These are phyloP conservation scores for Plectosphaerella plurivora DNA, from an alignment of 2,329 filamentous ascomycete genomes.

Conservation along the genomic window DNA sequence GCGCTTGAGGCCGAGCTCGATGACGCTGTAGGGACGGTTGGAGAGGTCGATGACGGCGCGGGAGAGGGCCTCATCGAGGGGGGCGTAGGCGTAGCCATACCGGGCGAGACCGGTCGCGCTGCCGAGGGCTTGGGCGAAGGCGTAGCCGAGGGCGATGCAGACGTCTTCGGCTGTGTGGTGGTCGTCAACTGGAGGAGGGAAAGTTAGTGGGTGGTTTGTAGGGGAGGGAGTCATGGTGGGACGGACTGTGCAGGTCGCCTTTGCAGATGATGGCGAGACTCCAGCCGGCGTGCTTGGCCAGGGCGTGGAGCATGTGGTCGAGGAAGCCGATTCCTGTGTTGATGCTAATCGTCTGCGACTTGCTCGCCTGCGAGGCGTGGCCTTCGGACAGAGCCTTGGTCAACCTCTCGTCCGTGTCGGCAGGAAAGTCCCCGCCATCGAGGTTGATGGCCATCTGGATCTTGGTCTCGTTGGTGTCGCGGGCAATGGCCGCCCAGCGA, in stretches of 20 bases:
- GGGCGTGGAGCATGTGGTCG: conserved; percentile 97
- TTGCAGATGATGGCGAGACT: conserved; percentile 76
- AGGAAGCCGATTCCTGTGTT: conserved; percentile 96
- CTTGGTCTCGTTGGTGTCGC: conserved; percentile 97
- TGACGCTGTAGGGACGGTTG: conserved; percentile 81
- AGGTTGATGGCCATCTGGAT: conserved; percentile 90
- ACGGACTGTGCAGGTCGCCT: conserved; percentile 86
- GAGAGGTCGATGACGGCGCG: conserved; percentile 93
- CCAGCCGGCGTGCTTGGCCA: conserved; percentile 96
- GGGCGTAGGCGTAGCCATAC: conserved; percentile 88
- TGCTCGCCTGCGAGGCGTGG: conserved; percentile 81
- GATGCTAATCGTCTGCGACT: conserved; percentile 80
- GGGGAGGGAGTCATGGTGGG: background rate
- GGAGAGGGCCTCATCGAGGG: conserved; percentile 91
- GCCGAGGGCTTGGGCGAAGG: conserved; percentile 77
- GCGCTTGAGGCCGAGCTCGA: conserved; percentile 78
- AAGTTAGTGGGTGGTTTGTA: conserved; percentile 1
- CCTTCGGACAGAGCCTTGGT: conserved; percentile 42
- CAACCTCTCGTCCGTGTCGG: conserved; percentile 55
- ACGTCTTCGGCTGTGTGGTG: conserved; percentile 97
- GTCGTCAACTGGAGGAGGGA: conserved; percentile 69
- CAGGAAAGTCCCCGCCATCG: conserved; percentile 77
- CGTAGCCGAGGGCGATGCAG: conserved; percentile 82
- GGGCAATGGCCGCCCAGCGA: conserved; percentile 74
- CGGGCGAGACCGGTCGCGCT: conserved; percentile 76